These are phyloP conservation scores for Aristolochia californica DNA, from an alignment of 164 flowering plant genomes.

Conservation along the genomic window DNA sequence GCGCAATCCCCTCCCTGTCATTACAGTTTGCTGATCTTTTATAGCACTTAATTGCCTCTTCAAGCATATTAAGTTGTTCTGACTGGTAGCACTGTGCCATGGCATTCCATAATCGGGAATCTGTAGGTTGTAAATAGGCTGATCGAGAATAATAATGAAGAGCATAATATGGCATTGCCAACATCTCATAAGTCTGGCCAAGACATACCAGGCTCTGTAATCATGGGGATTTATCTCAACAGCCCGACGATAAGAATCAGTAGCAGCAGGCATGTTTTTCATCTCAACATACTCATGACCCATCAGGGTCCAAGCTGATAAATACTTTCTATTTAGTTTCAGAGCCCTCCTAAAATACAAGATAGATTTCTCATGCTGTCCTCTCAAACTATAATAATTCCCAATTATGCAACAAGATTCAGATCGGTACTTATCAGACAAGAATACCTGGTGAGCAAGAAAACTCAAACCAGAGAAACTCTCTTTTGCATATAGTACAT, in stretches of 20 bases:
- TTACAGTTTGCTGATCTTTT: slow-evolving; percentile 69
- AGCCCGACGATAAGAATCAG: slow-evolving; percentile 92
- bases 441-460: slow-evolving; percentile 81
- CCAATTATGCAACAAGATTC: slow-evolving; percentile 98
- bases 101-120: slow-evolving; percentile 89
- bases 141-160: slow-evolving; percentile 82
- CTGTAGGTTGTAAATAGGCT: slow-evolving; percentile 80
- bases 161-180: slow-evolving; percentile 92
- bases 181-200: slow-evolving; percentile 98
- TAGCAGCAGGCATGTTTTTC: slow-evolving; percentile 91
- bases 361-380: slow-evolving; percentile 92
- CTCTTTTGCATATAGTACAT: slow-evolving; percentile 93
- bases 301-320: slow-evolving; percentile 99
- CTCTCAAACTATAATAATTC: slow-evolving; percentile 92
- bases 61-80: slow-evolving; percentile 81
- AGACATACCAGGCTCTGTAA: slow-evolving; percentile 98
- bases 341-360: slow-evolving; percentile 89
- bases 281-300: slow-evolving; percentile 98
- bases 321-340: slow-evolving; percentile 68
- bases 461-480: slow-evolving; percentile 72
- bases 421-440: slow-evolving; percentile 91
- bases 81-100: slow-evolving; percentile 96
- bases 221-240: slow-evolving; percentile 89
- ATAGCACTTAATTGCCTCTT: slow-evolving; percentile 93
- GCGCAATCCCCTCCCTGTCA: slow-evolving; percentile 87